Evolutionary conservation across 2,329 filamentous ascomycete species (phyloP), one percentile per base, ranked within the genome.

Genomic region (Epichloe gansuensis): DNA sequence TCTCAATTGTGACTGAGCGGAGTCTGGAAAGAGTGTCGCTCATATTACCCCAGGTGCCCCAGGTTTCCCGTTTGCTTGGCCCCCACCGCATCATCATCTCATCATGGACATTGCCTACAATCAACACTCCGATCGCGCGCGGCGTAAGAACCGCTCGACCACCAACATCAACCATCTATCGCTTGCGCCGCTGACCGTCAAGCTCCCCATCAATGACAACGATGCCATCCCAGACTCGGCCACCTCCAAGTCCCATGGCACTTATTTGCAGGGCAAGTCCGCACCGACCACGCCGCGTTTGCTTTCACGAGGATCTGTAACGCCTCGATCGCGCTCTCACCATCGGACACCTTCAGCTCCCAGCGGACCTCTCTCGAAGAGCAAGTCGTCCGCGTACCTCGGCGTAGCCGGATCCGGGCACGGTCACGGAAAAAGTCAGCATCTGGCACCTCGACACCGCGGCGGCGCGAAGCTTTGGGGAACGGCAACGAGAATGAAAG

Each of bases 251-350:
- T 56, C 65, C 12, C 61, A 56, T 39, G 60, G 63, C 8, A 82
- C 79, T 17, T 83, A 85, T 60, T 72, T 83, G 15, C 74, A 82
- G 62, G 77, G 75, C 59, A 79, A 77, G 60, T 83, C 82, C 23
- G 79, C 80, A 2, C 82, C 82, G 5, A 78, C 80, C 2, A 85
- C 82, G 2, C 82, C 82, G 7, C 75, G 80, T 23, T 75, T 85
- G 31, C 73, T 86, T 44, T 77, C 78, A 21, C 76, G 74, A 52
- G 51, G 51, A 35, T 80, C 79, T 6, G 75, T 76, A 23, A 76
- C 75, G 6, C 71, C 72, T 39, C 69, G 71, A 46, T 75, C 74
- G 28, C 71, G 69, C 55, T 73, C 72, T 35, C 69, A 72, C 43
- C 70, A 70, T 54, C 70, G 72, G 57, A 67, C 63, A 15, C 61